A percentile compares a stretch with the other conserved stretches of the same genome.
These are phyloP conservation scores for Colletotrichum gloeosporioides DNA, from an alignment of 2,329 filamentous ascomycete genomes.

Conservation along the genomic window DNA sequence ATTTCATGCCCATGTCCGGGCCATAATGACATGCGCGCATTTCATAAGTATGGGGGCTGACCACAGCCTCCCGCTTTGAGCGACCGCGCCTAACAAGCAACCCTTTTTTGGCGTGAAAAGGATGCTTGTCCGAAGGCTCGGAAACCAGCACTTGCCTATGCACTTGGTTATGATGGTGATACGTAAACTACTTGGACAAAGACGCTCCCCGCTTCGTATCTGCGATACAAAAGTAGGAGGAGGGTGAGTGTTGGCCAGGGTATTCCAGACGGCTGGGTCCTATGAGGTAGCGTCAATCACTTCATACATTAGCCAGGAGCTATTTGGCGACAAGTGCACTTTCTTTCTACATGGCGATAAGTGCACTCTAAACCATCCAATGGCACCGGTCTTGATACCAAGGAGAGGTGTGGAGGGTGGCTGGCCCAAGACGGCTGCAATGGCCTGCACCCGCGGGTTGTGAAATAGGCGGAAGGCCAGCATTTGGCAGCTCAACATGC, in stretches of 20 bases:
- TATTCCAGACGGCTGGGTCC: background rate
- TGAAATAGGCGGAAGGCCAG: background rate
- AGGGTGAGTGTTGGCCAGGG: background rate
- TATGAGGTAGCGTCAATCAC: background rate
- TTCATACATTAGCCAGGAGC: background rate
- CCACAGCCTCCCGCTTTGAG: background rate
- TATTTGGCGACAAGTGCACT: background rate
- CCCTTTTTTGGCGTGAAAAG: background rate
- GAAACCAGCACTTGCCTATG: background rate
- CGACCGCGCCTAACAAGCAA: background rate
- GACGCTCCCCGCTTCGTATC: background rate
- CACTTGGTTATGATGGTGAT: background rate
- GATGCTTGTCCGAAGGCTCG: background rate
- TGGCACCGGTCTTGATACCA: background rate
- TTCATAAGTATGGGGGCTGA: background rate
- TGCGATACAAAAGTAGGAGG: background rate
- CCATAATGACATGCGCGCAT: background rate
- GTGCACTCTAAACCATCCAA: background rate
- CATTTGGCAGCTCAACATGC: background rate
- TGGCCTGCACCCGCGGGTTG: background rate
- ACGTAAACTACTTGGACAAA: background rate
- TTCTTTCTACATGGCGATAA: too few species aligned
- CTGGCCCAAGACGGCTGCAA: background rate
- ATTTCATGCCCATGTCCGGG: background rate
- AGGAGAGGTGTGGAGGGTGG: background rate